Evolutionary conservation across 1,139 yeast species (phyloP).

Genomic region (Taiozyma onychis): DNA sequence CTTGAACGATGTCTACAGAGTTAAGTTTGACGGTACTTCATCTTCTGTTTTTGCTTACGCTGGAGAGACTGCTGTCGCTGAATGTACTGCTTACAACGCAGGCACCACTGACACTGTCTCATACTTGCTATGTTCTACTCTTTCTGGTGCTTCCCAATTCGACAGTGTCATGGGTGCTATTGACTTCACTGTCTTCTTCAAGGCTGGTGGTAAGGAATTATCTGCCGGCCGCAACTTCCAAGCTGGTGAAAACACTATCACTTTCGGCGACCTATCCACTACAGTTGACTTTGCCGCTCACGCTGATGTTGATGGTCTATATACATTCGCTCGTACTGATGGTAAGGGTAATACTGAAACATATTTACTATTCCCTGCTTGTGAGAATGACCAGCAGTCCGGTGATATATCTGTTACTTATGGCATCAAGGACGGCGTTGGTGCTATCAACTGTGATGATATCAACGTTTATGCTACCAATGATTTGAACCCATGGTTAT

Average conservation of each 20-base stretch:
- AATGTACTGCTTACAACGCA: slow-evolving; percentile 26
- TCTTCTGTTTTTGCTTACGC: slow-evolving; percentile 14
- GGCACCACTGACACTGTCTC: slow-evolving; percentile 17
- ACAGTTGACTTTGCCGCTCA: slow-evolving; percentile 23
- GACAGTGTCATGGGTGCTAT: slow-evolving; percentile 24
- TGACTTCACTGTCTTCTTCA: slow-evolving; percentile 25
- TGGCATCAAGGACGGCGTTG: slow-evolving; percentile 1
- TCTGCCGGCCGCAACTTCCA: slow-evolving; percentile 24
- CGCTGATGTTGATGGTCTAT: slow-evolving; percentile 16
- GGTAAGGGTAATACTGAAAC: slow-evolving; percentile 26
- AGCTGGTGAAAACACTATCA: slow-evolving; percentile 20
- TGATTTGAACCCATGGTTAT: slow-evolving; percentile 26
- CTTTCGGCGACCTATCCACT: slow-evolving; percentile 21
- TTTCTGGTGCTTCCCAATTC: slow-evolving; percentile 17
- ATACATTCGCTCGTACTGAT: slow-evolving; percentile 26
- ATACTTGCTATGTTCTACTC: slow-evolving; percentile 25
- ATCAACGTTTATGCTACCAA: slow-evolving; percentile 21
- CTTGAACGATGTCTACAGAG: slow-evolving; percentile 28
- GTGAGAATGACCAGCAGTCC: slow-evolving; percentile 22
- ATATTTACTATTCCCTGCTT: slow-evolving; percentile 28
- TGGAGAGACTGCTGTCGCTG: slow-evolving; percentile 25
- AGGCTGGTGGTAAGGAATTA: slow-evolving; percentile 28
- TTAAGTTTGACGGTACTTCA: slow-evolving; percentile 24
- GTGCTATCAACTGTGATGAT: slow-evolving; percentile 21
- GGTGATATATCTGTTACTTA: slow-evolving; percentile 18